Conservation (phyloP, 768 basidiomycete species). For the Podaxis sp. region DNA sequence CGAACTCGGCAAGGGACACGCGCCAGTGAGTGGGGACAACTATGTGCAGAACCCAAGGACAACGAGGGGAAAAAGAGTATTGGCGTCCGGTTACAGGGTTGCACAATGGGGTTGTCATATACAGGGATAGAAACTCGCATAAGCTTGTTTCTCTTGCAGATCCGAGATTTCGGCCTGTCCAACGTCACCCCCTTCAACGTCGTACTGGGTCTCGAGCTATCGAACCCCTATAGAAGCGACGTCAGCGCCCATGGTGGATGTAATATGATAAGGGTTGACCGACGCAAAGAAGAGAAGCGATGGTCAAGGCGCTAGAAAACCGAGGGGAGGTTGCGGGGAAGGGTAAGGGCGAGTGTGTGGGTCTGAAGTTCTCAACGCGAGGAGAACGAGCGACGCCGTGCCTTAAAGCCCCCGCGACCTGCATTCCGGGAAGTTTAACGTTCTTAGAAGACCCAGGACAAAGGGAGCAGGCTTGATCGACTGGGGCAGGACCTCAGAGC, state of each 20-base stretch:
- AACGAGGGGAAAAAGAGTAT: too few species aligned
- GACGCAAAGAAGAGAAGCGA: not conserved
- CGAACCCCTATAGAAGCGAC: not conserved
- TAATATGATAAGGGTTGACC: not conserved
- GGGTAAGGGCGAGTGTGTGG: not conserved
- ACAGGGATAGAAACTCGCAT: slow-evolving; percentile 4
- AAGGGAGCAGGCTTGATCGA: slow-evolving; percentile 5
- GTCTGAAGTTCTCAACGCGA: not conserved
- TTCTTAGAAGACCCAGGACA: not conserved
- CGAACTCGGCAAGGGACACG: slow-evolving; percentile 39
- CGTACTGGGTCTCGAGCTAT: not conserved
- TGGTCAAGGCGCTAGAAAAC: not conserved
- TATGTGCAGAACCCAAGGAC: slow-evolving; percentile 12
- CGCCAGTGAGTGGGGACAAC: slow-evolving; percentile 39
- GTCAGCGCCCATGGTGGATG: not conserved
- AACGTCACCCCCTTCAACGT: not conserved
- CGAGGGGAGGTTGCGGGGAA: not conserved
- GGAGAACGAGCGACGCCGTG: not conserved
- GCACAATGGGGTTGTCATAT: not conserved
- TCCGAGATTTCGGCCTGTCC: not conserved
- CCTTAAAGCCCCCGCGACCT: not conserved
- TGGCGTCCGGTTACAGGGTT: not conserved
- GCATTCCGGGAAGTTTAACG: not conserved
- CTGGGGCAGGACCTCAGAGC: not conserved
- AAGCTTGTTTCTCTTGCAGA: not conserved